Percentiles rank a stretch among this genome's conserved stretches.
These are phyloP conservation scores for Lentinula sp. DNA, from an alignment of 768 basidiomycete species.

Conservation along the genomic window DNA sequence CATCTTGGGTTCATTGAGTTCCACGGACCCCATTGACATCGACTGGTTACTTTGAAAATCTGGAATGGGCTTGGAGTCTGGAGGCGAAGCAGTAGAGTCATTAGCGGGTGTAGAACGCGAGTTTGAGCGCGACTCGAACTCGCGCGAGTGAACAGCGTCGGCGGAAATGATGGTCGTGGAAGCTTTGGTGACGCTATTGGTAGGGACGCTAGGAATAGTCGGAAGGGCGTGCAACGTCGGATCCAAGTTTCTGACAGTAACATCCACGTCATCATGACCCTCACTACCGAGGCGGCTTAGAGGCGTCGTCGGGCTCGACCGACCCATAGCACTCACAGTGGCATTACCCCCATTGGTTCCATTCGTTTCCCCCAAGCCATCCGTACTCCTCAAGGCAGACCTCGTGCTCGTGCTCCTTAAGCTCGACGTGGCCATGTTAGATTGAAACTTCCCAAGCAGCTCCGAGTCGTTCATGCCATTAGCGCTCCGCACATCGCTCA, in stretches of 20 bases:
- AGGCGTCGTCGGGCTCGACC: background rate
- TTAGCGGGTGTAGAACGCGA: background rate
- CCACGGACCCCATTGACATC: background rate
- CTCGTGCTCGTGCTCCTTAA: slow-evolving; percentile 2
- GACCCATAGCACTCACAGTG: background rate
- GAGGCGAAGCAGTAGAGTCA: too few species aligned
- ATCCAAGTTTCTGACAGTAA: background rate
- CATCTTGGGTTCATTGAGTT: background rate
- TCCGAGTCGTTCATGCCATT: background rate
- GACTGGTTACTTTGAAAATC: background rate
- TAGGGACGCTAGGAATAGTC: background rate
- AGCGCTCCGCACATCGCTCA: background rate
- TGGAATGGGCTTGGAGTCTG: background rate
- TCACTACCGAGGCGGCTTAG: background rate
- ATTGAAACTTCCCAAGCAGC: background rate
- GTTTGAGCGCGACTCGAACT: background rate
- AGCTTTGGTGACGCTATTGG: too few species aligned
- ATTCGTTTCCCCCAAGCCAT: background rate
- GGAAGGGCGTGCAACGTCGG: background rate
- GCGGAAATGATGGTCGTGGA: background rate
- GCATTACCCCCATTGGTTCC: background rate
- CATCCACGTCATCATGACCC: background rate
- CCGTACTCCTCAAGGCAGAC: background rate
- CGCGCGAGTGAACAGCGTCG: background rate
- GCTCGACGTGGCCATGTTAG: background rate